Percentiles rank a stretch among this genome's conserved stretches.
These are phyloP conservation scores for Phytophthora quininea DNA, from an alignment of 352 stramenopile genomes.

Conservation along the genomic window DNA sequence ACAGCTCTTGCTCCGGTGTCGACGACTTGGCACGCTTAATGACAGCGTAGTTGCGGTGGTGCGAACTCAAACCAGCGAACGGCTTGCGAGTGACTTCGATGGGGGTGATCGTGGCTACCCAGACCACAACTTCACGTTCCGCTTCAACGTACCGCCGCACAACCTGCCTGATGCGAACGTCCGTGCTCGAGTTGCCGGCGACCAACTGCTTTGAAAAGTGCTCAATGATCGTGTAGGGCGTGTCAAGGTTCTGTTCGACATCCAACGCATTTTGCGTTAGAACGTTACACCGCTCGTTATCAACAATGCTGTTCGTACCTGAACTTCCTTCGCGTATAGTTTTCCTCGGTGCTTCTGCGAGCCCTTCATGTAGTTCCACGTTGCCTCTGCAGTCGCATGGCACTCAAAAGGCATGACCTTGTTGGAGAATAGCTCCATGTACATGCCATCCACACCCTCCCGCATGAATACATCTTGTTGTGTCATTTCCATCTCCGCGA, in stretches of 20 bases:
- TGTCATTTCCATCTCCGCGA: constrained; percentile 27
- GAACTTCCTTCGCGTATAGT: not conserved
- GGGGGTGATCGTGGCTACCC: constrained; percentile 27
- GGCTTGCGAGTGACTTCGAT: constrained; percentile 27
- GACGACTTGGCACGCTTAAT: constrained; percentile 45
- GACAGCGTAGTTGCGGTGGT: constrained; percentile 63
- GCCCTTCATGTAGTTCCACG: constrained; percentile 37
- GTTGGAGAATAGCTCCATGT: constrained; percentile 34
- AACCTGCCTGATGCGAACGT: constrained; percentile 35
- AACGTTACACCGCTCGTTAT: too few relatives aligned
- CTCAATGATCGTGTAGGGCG: constrained; percentile 39
- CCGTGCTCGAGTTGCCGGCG: constrained; percentile 31
- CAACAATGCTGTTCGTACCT: not conserved
- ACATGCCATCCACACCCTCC: constrained; percentile 22
- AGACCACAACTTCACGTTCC: constrained; percentile 35
- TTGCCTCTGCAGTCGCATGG: constrained; percentile 20
- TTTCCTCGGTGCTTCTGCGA: constrained; percentile 30
- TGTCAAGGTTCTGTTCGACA: constrained; percentile 16
- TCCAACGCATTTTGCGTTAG: too few relatives aligned
- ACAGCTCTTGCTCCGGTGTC: constrained; percentile 28
- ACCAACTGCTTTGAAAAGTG: constrained; percentile 39
- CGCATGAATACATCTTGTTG: constrained; percentile 32
- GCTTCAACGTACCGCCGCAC: constrained; percentile 30
- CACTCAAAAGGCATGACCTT: constrained; percentile 32
- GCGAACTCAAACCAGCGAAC: constrained; percentile 33